Percentiles rank a stretch among this genome's conserved stretches.
Evolutionary conservation across 306 rosid genomes (phyloP).

Genomic region (Quercus agrifolia): DNA sequence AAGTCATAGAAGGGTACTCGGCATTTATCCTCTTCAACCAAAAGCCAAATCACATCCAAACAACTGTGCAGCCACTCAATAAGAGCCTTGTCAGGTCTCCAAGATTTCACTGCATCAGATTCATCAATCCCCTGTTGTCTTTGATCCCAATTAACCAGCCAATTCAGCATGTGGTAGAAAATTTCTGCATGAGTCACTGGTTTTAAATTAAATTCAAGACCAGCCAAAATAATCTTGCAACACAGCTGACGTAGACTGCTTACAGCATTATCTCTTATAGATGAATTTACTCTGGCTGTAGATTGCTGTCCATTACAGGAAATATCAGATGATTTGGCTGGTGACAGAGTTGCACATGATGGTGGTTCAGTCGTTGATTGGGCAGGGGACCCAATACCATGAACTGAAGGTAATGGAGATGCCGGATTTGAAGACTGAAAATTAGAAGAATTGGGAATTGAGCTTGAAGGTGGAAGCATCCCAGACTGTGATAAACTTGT

Average conservation of each 20-base stretch:
- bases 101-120: conserved; percentile 50
- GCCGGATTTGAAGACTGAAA: conserved; percentile 91
- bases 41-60: conserved; percentile 96
- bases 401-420: conserved; percentile 78
- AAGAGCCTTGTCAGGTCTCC: conserved; percentile 82
- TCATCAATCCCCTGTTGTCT: conserved; percentile 72
- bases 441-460: conserved; percentile 52
- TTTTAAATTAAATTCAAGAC: conserved; percentile 70
- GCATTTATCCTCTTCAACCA: conserved; percentile 89
- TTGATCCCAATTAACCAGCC: conserved; percentile 98
- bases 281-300: conserved; percentile 47
- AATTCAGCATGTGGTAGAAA: conserved; percentile 82
- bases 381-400: conserved; percentile 87
- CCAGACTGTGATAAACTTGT: conserved; percentile 67
- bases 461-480: conserved; percentile 56
- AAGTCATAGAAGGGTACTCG: conserved; percentile 96
- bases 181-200: conserved; percentile 81
- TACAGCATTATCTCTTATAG: conserved; percentile 68
- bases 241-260: conserved; percentile 97
- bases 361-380: conserved; percentile 64
- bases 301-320: conserved; percentile 54
- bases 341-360: conserved; percentile 63
- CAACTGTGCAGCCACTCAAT: conserved; percentile 97
- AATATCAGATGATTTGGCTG: conserved; percentile 76
- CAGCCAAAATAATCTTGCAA: conserved; percentile 90